A percentile compares a stretch with the other conserved stretches of the same genome.
phyloP scores from a whole-genome alignment of 2,329 filamentous ascomycete species.

The Neocucurbitaria cava region DNA sequence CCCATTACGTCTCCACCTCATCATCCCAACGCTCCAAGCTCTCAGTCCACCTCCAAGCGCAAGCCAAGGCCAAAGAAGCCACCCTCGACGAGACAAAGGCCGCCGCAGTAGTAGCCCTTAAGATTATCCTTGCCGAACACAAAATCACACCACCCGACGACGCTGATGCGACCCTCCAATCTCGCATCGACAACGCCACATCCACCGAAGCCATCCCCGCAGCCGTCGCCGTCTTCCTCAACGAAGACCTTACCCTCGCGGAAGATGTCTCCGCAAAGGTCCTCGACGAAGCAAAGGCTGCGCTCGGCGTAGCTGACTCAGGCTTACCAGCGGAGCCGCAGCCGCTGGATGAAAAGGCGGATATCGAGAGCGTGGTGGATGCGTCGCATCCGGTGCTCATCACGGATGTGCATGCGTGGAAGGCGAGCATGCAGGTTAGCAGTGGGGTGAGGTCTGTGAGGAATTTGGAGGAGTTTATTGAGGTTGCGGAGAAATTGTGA shows the following conservation, averaged over 20 bases:
- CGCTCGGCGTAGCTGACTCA: constrained; percentile 50
- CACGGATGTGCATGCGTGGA: constrained; percentile 80
- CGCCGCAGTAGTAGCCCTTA: constrained; percentile 44
- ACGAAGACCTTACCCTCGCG: constrained; percentile 53
- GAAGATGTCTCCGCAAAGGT: constrained; percentile 59
- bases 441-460: constrained; percentile 74
- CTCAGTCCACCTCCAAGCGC: constrained; percentile 82
- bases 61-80: constrained; percentile 57
- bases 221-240: constrained; percentile 58
- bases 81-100: constrained; percentile 53
- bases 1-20: constrained; percentile 74
- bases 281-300: constrained; percentile 57
- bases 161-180: constrained; percentile 52
- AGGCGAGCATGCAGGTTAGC: constrained; percentile 75
- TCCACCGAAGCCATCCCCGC: constrained; percentile 58
- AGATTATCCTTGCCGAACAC: constrained; percentile 55
- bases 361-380: constrained; percentile 31
- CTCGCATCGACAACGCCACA: constrained; percentile 55
- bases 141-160: constrained; percentile 54
- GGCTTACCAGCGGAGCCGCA: constrained; percentile 51
- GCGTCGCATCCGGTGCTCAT: constrained; percentile 65
- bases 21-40: constrained; percentile 81
- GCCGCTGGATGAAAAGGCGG: constrained; percentile 35
- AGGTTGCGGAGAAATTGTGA: constrained; percentile 53
- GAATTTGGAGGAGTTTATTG: constrained; percentile 84